Percentiles rank a stretch among this genome's conserved stretches.
phyloP scores from a whole-genome alignment of 139 green algal genomes.

The Ostreobium quekettii region DNA sequence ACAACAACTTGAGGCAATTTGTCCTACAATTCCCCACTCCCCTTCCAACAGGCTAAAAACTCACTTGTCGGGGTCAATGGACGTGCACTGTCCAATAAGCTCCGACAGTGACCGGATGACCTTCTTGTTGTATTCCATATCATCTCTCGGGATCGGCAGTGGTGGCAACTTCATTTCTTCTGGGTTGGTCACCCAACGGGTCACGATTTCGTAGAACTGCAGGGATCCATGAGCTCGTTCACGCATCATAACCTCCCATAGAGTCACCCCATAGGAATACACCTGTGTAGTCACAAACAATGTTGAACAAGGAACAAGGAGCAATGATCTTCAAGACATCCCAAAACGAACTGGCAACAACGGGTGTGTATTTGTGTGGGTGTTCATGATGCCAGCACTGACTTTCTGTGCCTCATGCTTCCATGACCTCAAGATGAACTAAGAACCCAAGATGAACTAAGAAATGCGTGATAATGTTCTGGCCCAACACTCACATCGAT shows the following conservation, averaged over 20 bases:
- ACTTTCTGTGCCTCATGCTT: too few relatives aligned
- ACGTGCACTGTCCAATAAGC: too few relatives aligned
- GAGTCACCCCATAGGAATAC: slow-evolving; percentile 51
- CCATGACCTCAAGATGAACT: too few relatives aligned
- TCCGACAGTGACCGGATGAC: too few relatives aligned
- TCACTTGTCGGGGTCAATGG: too few relatives aligned
- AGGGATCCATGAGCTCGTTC: slow-evolving; percentile 36
- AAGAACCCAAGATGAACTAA: too few relatives aligned
- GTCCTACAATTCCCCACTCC: too few relatives aligned
- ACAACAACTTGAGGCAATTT: too few relatives aligned
- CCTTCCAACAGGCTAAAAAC: too few relatives aligned
- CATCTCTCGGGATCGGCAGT: slow-evolving; percentile 20
- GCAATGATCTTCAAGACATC: background rate
- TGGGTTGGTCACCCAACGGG: slow-evolving; percentile 27
- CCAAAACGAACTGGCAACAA: background rate
- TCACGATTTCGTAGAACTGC: slow-evolving; percentile 29
- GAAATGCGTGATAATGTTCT: too few relatives aligned
- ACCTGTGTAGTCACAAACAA: too few relatives aligned
- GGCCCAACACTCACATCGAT: background rate
- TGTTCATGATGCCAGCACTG: too few relatives aligned
- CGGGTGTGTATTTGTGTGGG: background rate
- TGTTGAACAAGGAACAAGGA: background rate
- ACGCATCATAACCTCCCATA: slow-evolving; percentile 51
- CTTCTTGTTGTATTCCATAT: background rate
- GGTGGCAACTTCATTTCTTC: slow-evolving; percentile 26